Percentiles rank a stretch among this genome's conserved stretches.
phyloP scores from a whole-genome alignment of 108 stramenopile species.

The Fragilaria radians region DNA sequence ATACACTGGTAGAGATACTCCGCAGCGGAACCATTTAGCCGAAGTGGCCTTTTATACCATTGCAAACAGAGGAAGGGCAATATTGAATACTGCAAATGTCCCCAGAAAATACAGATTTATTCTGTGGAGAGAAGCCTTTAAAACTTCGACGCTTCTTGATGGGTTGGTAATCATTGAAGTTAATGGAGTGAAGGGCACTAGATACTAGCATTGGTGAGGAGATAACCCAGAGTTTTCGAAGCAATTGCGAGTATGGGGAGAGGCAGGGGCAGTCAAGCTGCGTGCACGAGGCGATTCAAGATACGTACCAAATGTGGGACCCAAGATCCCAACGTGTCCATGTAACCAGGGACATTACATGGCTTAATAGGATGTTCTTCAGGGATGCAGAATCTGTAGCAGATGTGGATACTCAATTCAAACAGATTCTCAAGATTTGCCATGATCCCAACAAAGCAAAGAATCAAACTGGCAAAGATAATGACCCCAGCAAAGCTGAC shows the following conservation, averaged over 20 bases:
- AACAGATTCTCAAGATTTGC: no score
- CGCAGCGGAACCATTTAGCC: no score
- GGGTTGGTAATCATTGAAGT: constrained; percentile 6
- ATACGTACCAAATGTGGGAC: constrained; percentile 17
- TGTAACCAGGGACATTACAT: constrained; percentile 20
- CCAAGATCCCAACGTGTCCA: constrained; percentile 11
- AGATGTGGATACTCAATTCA: no score
- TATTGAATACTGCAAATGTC: constrained; percentile 2
- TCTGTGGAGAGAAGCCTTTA: constrained; percentile 3
- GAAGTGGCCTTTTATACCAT: constrained; percentile 16
- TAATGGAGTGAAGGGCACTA: constrained; percentile 5
- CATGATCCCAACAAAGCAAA: no score
- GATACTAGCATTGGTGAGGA: constrained; percentile 9
- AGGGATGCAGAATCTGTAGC: no score
- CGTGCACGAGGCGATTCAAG: constrained; percentile 6
- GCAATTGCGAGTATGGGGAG: constrained; percentile 8
- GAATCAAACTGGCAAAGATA: no score
- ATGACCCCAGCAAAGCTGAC: no score
- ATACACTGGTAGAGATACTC: no score
- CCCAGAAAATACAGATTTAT: no score
- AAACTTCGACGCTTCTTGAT: constrained; percentile 13
- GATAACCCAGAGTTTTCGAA: constrained; percentile 7
- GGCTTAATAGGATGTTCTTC: constrained; percentile 27
- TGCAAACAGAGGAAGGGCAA: constrained; percentile 3
- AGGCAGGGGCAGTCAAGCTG: constrained; percentile 13